These are phyloP conservation scores for Fusarium continuum DNA, from an alignment of 2,329 filamentous ascomycete species.

Conservation along the genomic window DNA sequence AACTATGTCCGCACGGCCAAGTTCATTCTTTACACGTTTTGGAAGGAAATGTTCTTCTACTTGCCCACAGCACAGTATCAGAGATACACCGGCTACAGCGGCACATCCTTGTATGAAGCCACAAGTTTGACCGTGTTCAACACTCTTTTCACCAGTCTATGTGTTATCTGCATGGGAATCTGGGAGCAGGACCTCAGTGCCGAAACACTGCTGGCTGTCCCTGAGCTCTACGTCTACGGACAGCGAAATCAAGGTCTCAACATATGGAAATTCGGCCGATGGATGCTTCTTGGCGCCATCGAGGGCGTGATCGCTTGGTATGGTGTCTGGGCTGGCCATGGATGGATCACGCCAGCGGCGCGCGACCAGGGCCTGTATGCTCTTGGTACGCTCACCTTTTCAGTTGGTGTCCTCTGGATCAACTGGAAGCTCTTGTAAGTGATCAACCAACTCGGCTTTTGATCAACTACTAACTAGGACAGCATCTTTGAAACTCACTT, in stretches of 20 bases:
- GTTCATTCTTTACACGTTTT: constrained; percentile 90
- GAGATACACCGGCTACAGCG: constrained; percentile 84
- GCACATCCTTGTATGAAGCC: constrained; percentile 88
- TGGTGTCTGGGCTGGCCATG: constrained; percentile 63
- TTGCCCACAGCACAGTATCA: constrained; percentile 86
- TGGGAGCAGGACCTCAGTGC: constrained; percentile 90
- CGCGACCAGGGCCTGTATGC: constrained; percentile 77
- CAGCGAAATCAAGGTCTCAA: constrained; percentile 79
- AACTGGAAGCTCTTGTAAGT: constrained; percentile 79
- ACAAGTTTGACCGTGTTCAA: constrained; percentile 93
- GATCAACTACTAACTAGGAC: constrained; percentile 33
- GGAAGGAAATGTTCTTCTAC: constrained; percentile 88
- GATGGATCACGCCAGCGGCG: constrained; percentile 58
- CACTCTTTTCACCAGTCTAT: constrained; percentile 89
- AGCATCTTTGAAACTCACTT: constrained; percentile 80
- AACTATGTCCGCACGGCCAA: constrained; percentile 90
- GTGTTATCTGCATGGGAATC: constrained; percentile 88
- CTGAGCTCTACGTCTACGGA: constrained; percentile 87
- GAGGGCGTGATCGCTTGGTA: constrained; percentile 82
- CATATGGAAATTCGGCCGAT: constrained; percentile 74
- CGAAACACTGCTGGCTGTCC: constrained; percentile 88
- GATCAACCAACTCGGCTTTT: background rate
- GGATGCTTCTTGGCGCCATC: constrained; percentile 78
- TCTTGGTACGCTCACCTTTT: constrained; percentile 77
- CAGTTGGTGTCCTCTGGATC: constrained; percentile 75